Evolutionary conservation across 83 land plant genomes (phyloP).

Genomic region (Thuja plicata): DNA sequence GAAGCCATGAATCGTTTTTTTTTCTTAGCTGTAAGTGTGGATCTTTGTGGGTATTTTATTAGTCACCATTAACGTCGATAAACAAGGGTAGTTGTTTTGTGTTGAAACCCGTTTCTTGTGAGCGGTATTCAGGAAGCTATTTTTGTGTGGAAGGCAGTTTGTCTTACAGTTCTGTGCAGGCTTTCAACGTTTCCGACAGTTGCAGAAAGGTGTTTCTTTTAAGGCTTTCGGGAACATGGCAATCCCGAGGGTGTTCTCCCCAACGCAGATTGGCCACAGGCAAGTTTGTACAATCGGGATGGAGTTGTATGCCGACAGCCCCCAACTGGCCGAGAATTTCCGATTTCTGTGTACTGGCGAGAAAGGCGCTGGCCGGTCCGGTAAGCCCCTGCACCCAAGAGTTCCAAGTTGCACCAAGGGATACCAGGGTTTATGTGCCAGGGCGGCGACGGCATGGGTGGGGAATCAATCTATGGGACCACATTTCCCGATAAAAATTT

Average conservation of each 20-base stretch:
- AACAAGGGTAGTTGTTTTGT: background rate
- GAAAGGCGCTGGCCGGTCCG: slow-evolving; percentile 25
- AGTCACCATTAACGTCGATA: background rate
- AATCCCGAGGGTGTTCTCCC: slow-evolving; percentile 23
- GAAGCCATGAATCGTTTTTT: no score
- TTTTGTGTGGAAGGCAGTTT: background rate
- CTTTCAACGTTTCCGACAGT: background rate
- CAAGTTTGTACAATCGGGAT: slow-evolving; percentile 20
- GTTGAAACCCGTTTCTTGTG: background rate
- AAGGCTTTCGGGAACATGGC: background rate
- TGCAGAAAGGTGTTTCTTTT: background rate
- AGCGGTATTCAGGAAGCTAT: background rate
- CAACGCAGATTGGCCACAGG: slow-evolving; percentile 10
- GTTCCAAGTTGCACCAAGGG: slow-evolving; percentile 53
- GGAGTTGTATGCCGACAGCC: slow-evolving; percentile 21
- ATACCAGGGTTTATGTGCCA: slow-evolving; percentile 42
- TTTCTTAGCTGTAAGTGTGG: no score
- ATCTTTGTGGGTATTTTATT: no score
- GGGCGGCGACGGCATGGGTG: slow-evolving; percentile 29
- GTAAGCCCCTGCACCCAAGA: slow-evolving; percentile 50
- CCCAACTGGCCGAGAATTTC: slow-evolving; percentile 32
- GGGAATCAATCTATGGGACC: slow-evolving; percentile 21
- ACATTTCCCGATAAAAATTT: no score
- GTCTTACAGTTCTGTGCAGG: background rate
- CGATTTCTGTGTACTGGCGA: slow-evolving; percentile 37